Evolutionary conservation across 2,329 filamentous ascomycete genomes (phyloP), one percentile per base, ranked within the genome.

Genomic region (Fusarium sp.): DNA sequence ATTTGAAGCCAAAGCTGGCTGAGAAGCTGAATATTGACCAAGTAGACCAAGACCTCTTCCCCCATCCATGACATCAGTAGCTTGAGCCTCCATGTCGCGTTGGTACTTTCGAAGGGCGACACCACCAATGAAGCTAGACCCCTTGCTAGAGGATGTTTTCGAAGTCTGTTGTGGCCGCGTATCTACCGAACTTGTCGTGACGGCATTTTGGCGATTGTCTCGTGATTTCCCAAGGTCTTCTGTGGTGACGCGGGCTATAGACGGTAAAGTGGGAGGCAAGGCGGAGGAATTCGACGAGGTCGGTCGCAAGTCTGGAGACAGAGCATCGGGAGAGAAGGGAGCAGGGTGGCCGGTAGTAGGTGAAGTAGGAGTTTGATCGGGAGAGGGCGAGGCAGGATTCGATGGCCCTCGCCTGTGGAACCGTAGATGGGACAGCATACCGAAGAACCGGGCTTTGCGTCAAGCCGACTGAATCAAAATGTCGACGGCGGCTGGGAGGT

Each of bases 401-500:
- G 86, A 88, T 70, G 83, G 82, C 47, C 81, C 85, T 73, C 86
- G 84, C 72, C 87, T 84, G 73, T 88, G 87, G 78, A 89, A 88
- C 73, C 86, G 85, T 47, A 88, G 81, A 77, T 85, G 83, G 69
- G 84, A 85, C 54, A 86, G 80, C 84, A 87, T 86, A 66, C 61
- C 69, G 68, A 58, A 44, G 38, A 51, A 40, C 46, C 44, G 56
- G 67, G 71, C 68, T 69, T 65, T 61, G 47, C 44, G 62, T 68
- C 59, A 62, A 65, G 64, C 58, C 57, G 51, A 42, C 52, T 69
- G 69, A 64, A 69, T 70, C 63, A 71, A 62, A 67, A 71, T 59
- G 40, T 69, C 62, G 57, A 71, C 59, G 58, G 51, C 66, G 65
- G 62, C 58, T 63, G 56, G 24, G 38, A 31, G 53, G 55, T 60